Evolutionary conservation across 2,329 filamentous ascomycete species (phyloP).

Genomic region (Magnaporthiopsis poae): DNA sequence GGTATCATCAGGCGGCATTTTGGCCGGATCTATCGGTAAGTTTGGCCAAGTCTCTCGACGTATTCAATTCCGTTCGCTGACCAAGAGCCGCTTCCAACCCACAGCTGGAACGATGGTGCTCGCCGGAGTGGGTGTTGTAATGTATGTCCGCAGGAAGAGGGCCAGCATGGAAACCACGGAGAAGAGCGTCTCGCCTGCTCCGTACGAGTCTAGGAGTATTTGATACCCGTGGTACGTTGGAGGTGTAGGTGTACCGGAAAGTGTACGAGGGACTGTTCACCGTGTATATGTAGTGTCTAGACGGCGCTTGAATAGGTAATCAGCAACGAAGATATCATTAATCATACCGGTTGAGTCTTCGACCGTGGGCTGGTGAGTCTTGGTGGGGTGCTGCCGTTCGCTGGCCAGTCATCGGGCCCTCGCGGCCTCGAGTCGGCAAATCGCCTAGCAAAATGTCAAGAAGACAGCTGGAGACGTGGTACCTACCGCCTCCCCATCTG

Average conservation of each 20-base stretch:
- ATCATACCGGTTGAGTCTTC: no score
- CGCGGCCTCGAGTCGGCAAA: no score
- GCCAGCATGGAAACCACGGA: neutral
- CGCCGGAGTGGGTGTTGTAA: conserved; percentile 22
- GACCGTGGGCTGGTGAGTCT: no score
- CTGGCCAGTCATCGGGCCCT: no score
- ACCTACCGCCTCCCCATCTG: no score
- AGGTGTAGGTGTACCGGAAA: neutral
- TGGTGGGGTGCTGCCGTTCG: no score
- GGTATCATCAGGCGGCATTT: neutral
- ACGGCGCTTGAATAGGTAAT: neutral
- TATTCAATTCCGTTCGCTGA: neutral
- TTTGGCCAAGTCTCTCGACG: neutral
- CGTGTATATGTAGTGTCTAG: neutral
- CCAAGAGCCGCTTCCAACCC: conserved; percentile 12
- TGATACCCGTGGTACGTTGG: neutral
- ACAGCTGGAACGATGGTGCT: conserved; percentile 35
- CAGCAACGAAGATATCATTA: neutral
- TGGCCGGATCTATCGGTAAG: neutral
- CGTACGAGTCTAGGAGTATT: neutral
- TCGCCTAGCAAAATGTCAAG: no score
- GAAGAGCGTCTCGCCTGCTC: neutral
- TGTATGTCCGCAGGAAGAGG: neutral
- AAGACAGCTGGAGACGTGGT: no score
- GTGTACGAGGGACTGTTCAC: neutral